Evolutionary conservation across 2,329 filamentous ascomycete genomes (phyloP), one percentile per base, ranked within the genome.

Genomic region (Madurella fahalii): DNA sequence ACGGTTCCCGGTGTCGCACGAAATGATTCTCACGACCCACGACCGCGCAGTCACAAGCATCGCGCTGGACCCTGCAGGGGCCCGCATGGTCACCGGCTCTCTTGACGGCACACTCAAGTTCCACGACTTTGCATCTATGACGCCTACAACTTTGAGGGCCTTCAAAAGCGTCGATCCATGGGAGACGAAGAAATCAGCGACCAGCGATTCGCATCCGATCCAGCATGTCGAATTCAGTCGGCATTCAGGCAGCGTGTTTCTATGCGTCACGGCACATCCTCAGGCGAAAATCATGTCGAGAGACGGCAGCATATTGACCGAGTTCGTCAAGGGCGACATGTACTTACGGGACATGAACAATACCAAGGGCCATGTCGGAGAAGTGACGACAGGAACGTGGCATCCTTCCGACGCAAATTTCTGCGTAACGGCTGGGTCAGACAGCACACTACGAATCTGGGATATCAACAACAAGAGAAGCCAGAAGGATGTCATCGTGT

Each of bases 281-380:
- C 93, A 97, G 69, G 90, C 93, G 12, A 92, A 91, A 69, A 85
- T 99, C 20, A 79, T 97, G 69, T 89, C 84, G 64, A 85, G 94
- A 65, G 93, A 99, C 73, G 94, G 94, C 40, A 90, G 95, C 43
- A 79, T 88, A 8, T 65, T 95, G 47, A 86, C 87, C 1, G 91
- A 96, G 67, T 97, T 96, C 61, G 87, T 91, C 63, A 99, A 99
- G 73, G 94, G 94, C 44, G 94, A 99, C 69, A 97, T 97, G 92
- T 99, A 99, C 66, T 74, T 99, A 61, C 83, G 93, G 52, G 94
- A 99, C 69, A 95, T 97, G 87, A 84, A 96, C 72, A 92, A 97
- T 69, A 99, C 94, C 4, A 97, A 96, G 69, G 94, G 94, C 1
- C 94, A 99, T 71, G 85, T 96, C 50, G 92, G 92, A 4, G 94